Conservation (phyloP, 1,139 yeast genomes). For the Yamadazyma mexicana region DNA sequence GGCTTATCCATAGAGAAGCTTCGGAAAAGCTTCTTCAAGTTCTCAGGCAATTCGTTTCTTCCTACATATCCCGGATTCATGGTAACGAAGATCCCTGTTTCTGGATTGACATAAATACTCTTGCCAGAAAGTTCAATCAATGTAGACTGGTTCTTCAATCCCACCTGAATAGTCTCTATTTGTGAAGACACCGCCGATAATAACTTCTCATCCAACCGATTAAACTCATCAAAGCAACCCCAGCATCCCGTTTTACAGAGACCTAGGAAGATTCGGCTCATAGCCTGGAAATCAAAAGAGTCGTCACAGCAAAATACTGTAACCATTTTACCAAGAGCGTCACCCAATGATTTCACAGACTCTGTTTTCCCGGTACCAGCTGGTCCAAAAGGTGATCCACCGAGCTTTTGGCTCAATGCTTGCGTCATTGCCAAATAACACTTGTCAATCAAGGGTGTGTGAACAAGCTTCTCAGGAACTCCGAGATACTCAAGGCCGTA, state of each 20-base stretch:
- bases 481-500: conserved; percentile 91
- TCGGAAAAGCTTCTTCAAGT: conserved; percentile 75
- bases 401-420: conserved; percentile 70
- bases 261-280: conserved; percentile 78
- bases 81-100: conserved; percentile 81
- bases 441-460: conserved; percentile 69
- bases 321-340: conserved; percentile 76
- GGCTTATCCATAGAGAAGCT: conserved; percentile 76
- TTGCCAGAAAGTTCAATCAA: conserved; percentile 53
- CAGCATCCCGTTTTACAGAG: conserved; percentile 87
- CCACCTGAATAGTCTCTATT: conserved; percentile 68
- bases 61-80: conserved; percentile 93
- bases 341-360: conserved; percentile 81
- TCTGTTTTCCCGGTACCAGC: conserved; percentile 99
- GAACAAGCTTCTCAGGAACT: conserved; percentile 68
- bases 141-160: conserved; percentile 28
- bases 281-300: conserved; percentile 77
- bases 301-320: conserved; percentile 92
- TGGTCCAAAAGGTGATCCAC: conserved; percentile 96
- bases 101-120: conserved; percentile 40
- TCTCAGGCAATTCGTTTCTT: conserved; percentile 80
- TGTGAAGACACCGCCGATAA: conserved; percentile 87
- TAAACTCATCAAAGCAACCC: conserved; percentile 97
- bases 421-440: conserved; percentile 72
- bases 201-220: conserved; percentile 69